Conservation (phyloP, 2,329 filamentous ascomycete species). For the Penicillium psychrosexuale region DNA sequence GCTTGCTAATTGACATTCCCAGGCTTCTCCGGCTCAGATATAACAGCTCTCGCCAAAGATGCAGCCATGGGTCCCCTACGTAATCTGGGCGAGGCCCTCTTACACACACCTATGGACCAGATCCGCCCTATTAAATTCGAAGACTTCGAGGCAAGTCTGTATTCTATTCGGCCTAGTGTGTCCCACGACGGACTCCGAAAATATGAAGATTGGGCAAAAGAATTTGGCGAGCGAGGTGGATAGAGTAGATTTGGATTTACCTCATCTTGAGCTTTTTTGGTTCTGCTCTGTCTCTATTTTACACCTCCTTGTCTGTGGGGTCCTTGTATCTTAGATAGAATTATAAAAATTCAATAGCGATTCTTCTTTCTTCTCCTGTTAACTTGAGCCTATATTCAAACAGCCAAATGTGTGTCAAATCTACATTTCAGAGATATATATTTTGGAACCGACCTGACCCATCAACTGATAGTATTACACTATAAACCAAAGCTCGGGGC, state of each 20-base stretch:
- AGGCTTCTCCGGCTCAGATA: slow-evolving; percentile 98
- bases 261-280: background rate
- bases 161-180: slow-evolving; percentile 85
- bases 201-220: slow-evolving; percentile 90
- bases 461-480: too few species aligned
- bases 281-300: background rate
- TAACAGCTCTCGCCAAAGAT: slow-evolving; percentile 94
- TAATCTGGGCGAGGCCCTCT: slow-evolving; percentile 80
- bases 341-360: slow-evolving; percentile 1
- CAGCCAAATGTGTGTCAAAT: too few species aligned
- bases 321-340: background rate
- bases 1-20: slow-evolving; percentile 13
- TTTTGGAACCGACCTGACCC: too few species aligned
- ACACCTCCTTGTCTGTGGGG: background rate
- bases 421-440: too few species aligned
- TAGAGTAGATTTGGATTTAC: slow-evolving; percentile 36
- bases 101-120: slow-evolving; percentile 90
- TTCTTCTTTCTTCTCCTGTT: background rate
- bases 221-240: slow-evolving; percentile 89
- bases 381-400: too few species aligned
- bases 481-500: too few species aligned
- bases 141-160: slow-evolving; percentile 81
- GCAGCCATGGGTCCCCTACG: slow-evolving; percentile 95
- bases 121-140: slow-evolving; percentile 79
- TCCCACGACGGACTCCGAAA: slow-evolving; percentile 78